Percentiles rank a stretch among this genome's conserved stretches.
phyloP scores from a whole-genome alignment of 2,329 filamentous ascomycete genomes.

The Meredithiella fracta region DNA sequence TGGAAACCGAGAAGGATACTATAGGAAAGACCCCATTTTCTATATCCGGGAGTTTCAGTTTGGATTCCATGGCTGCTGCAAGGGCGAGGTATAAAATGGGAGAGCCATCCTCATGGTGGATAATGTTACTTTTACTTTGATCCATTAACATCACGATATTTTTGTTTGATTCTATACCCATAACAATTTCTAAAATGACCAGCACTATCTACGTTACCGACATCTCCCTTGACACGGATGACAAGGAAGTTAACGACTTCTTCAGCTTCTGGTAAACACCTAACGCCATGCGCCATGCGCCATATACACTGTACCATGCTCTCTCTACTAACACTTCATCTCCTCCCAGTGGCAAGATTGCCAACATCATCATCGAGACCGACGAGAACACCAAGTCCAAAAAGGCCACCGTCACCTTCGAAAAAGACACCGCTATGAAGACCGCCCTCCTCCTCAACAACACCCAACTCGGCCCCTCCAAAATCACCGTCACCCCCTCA shows the following conservation, averaged over 20 bases:
- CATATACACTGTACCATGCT: too few relatives aligned
- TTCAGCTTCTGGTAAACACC: slow-evolving; percentile 75
- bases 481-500: slow-evolving; percentile 56
- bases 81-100: neutral
- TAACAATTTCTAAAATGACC: slow-evolving; percentile 30
- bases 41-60: neutral
- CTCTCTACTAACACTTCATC: neutral
- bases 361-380: slow-evolving; percentile 57
- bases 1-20: neutral
- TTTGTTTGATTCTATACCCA: neutral
- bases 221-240: slow-evolving; percentile 64
- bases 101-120: neutral
- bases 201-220: slow-evolving; percentile 74
- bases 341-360: slow-evolving; percentile 67
- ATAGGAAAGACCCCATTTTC: neutral
- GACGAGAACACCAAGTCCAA: slow-evolving; percentile 44
- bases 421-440: slow-evolving; percentile 92
- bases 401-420: slow-evolving; percentile 83
- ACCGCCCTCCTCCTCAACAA: slow-evolving; percentile 94
- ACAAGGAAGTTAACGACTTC: slow-evolving; percentile 89
- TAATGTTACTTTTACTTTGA: neutral
- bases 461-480: slow-evolving; percentile 76
- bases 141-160: neutral
- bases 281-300: neutral
- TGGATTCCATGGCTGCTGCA: neutral